Conservation (phyloP, 2,329 filamentous ascomycete genomes). For the Pseudogymnoascus sp. region DNA sequence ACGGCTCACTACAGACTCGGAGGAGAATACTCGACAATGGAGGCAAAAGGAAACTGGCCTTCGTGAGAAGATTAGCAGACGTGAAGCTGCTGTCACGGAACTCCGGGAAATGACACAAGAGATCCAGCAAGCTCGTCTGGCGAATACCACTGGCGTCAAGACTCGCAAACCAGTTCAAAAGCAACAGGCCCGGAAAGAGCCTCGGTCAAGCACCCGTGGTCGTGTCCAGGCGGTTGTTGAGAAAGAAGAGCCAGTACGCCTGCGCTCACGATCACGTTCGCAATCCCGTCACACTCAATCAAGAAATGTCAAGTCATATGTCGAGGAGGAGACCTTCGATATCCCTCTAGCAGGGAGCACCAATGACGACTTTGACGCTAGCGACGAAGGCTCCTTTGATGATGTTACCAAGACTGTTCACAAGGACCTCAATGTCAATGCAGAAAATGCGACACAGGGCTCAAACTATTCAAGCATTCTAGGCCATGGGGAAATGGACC, state of each 20-base stretch:
- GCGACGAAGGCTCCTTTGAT: conserved; percentile 6
- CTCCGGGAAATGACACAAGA: conserved; percentile 15
- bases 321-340: conserved; percentile 37
- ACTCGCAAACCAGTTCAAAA: not conserved
- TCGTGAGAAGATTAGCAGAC: conserved; percentile 30
- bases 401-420: conserved; percentile 11
- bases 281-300: conserved; percentile 12
- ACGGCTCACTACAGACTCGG: conserved; percentile 35
- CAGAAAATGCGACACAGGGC: conserved; percentile 2
- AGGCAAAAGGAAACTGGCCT: conserved; percentile 34
- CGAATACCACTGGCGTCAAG: not conserved
- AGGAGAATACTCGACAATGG: conserved; percentile 30
- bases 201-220: not conserved
- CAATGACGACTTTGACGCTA: not conserved
- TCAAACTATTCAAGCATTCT: conserved; percentile 11
- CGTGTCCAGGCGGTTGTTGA: conserved; percentile 16
- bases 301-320: conserved; percentile 29
- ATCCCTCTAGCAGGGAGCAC: conserved; percentile 25
- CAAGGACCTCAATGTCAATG: conserved; percentile 10
- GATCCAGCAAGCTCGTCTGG: conserved; percentile 8
- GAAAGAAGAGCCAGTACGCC: conserved; percentile 1
- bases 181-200: not conserved
- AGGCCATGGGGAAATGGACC: conserved; percentile 12
- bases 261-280: conserved; percentile 9
- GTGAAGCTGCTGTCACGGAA: conserved; percentile 12